These are phyloP conservation scores for Rhizophora mangle DNA, from an alignment of 345 rosid genomes.

Conservation along the genomic window DNA sequence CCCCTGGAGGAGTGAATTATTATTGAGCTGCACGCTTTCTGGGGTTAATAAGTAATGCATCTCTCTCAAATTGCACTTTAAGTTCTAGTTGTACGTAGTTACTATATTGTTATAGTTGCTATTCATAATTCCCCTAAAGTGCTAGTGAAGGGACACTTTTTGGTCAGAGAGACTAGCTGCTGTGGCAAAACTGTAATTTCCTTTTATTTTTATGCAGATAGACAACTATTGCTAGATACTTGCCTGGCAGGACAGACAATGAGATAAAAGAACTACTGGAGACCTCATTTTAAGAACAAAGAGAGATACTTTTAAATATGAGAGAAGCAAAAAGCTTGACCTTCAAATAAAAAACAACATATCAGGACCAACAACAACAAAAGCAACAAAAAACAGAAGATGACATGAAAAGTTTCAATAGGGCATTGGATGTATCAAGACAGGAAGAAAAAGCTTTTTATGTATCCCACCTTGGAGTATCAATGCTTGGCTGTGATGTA, in stretches of 20 bases:
- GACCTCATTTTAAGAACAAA: background rate
- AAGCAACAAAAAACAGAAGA: background rate
- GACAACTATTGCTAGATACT: background rate
- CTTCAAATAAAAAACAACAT: background rate
- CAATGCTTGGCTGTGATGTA: too few species aligned
- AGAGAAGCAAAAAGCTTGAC: background rate
- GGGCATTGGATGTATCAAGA: too few species aligned
- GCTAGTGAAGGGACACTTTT: too few species aligned
- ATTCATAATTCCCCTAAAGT: too few species aligned
- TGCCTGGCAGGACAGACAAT: background rate
- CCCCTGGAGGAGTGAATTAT: too few species aligned
- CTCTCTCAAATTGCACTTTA: too few species aligned
- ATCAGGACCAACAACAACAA: background rate
- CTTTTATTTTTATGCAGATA: background rate
- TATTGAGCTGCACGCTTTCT: too few species aligned
- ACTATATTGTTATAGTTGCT: too few species aligned
- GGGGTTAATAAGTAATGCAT: too few species aligned
- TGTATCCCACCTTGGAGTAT: background rate
- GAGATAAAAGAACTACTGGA: background rate
- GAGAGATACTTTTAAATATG: background rate
- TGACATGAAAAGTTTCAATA: background rate
- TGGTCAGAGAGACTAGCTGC: background rate
- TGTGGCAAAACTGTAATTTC: background rate
- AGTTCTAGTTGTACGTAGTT: too few species aligned
- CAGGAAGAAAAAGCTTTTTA: background rate